Conservation (phyloP, 306 rosid genomes). For the Clitoria ternatea region DNA sequence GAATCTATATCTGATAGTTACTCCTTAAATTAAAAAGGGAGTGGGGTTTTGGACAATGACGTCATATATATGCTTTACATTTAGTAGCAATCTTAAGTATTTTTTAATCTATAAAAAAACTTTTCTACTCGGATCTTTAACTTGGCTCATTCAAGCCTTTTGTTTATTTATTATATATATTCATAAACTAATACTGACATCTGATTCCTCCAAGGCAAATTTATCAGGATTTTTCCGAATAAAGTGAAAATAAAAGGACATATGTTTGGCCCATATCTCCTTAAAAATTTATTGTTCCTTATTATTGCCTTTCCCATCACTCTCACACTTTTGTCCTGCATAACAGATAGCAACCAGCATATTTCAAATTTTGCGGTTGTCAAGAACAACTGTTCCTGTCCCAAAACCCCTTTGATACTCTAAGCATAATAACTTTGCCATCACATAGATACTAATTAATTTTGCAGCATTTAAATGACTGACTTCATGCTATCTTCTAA, state of each 20-base stretch:
- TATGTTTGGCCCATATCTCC: not conserved
- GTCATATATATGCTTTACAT: not conserved
- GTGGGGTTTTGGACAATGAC: not conserved
- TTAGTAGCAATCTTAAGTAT: not conserved
- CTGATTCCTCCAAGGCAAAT: not conserved
- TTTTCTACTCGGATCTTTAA: not conserved
- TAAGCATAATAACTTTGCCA: too few relatives aligned
- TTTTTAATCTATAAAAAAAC: not conserved
- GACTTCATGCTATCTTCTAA: too few relatives aligned
- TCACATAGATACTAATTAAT: too few relatives aligned
- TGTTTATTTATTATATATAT: not conserved
- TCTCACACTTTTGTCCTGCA: not conserved
- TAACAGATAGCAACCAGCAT: not conserved
- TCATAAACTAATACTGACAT: not conserved
- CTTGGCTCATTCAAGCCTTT: not conserved
- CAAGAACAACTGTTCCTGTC: too few relatives aligned
- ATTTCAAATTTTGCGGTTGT: not conserved
- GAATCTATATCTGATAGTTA: not conserved
- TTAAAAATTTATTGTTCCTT: not conserved
- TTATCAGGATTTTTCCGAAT: not conserved
- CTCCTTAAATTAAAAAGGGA: not conserved
- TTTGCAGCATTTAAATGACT: too few relatives aligned
- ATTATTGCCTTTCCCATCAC: not conserved
- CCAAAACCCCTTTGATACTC: too few relatives aligned
- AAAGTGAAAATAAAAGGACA: not conserved